Conservation (phyloP, 331 rosid species). For the Cydonia oblonga region DNA sequence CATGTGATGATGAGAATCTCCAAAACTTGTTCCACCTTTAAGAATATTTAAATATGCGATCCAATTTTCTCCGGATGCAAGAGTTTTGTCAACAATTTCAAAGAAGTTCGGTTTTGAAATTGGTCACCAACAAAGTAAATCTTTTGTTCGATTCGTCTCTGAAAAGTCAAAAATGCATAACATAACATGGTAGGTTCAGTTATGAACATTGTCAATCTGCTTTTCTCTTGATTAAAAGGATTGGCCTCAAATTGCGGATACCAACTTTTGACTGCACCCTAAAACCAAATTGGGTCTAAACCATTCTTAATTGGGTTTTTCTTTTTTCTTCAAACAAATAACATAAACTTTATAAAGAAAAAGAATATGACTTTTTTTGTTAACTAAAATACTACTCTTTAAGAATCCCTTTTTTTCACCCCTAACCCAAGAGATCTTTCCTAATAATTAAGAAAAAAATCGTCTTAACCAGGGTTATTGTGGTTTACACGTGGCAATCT, state of each 20-base stretch:
- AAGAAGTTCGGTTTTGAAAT: neutral
- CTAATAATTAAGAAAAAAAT: too few relatives aligned
- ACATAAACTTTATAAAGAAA: too few relatives aligned
- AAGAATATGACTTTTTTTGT: too few relatives aligned
- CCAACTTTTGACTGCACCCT: neutral
- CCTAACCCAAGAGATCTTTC: too few relatives aligned
- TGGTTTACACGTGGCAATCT: rapidly evolving
- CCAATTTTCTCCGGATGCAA: neutral
- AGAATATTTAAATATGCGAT: too few relatives aligned
- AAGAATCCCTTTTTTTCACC: too few relatives aligned
- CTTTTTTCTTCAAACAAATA: too few relatives aligned
- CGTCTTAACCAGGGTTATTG: too few relatives aligned
- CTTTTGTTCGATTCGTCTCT: too few relatives aligned
- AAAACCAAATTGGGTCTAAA: neutral
- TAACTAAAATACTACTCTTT: too few relatives aligned
- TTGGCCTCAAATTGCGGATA: neutral
- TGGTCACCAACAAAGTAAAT: neutral
- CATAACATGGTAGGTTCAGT: neutral
- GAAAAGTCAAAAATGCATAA: neutral
- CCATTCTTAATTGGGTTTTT: neutral
- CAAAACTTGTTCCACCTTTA: neutral
- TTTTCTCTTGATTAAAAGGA: neutral
- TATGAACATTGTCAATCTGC: neutral
- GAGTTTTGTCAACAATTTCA: neutral
- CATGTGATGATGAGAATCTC: conserved; percentile 4